These are phyloP conservation scores for Candida pseudofarinosa DNA, from an alignment of 805 yeast genomes.

Conservation along the genomic window DNA sequence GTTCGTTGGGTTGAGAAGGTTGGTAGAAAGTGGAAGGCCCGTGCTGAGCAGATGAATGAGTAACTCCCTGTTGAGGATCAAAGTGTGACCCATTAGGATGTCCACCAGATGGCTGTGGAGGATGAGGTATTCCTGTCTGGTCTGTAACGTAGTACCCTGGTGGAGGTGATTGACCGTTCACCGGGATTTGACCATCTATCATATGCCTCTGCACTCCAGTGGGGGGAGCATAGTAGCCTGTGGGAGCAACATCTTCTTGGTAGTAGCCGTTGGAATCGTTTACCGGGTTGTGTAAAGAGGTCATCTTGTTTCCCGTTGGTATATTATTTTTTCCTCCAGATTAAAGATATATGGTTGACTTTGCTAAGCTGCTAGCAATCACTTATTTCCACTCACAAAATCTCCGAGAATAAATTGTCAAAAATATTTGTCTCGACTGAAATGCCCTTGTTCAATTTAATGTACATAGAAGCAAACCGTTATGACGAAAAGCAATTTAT, in stretches of 20 bases:
- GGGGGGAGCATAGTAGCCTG: constrained; percentile 13
- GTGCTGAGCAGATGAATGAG: constrained; percentile 8
- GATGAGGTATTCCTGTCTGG: neutral
- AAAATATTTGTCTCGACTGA: too few species aligned
- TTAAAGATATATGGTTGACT: too few species aligned
- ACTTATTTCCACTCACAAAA: too few species aligned
- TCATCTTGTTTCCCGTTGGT: too few species aligned
- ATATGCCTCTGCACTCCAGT: constrained; percentile 2
- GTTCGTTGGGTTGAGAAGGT: constrained; percentile 4
- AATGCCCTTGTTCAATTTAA: too few species aligned
- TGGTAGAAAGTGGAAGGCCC: constrained; percentile 7
- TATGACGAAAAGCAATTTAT: too few species aligned
- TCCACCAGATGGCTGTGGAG: neutral
- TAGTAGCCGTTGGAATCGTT: constrained; percentile 21
- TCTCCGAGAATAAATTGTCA: too few species aligned
- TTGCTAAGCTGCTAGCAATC: too few species aligned
- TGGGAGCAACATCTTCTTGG: constrained; percentile 14
- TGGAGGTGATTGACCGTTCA: constrained; percentile 4
- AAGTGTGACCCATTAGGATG: constrained; percentile 10
- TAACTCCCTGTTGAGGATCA: constrained; percentile 11
- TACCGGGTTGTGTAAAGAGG: constrained; percentile 27
- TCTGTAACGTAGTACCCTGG: constrained; percentile 21
- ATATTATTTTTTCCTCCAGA: too few species aligned
- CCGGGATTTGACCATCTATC: constrained; percentile 4
- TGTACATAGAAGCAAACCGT: too few species aligned